These are phyloP conservation scores for Periconia macrospinosa DNA, from an alignment of 2,329 filamentous ascomycete species.

Conservation along the genomic window DNA sequence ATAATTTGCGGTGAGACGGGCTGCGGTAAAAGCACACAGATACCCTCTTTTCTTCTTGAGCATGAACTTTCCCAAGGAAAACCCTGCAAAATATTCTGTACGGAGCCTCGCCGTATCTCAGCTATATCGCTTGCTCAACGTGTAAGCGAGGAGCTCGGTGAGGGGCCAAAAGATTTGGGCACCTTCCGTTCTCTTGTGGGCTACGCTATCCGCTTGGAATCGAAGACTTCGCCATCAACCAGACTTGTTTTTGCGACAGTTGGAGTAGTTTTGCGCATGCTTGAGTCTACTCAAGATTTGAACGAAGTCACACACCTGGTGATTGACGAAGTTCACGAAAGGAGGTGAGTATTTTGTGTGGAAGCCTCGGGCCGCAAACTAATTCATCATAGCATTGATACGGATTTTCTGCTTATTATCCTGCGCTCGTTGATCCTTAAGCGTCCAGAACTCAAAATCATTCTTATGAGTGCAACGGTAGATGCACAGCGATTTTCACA, in stretches of 20 bases:
- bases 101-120: conserved; percentile 92
- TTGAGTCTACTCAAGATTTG: conserved; percentile 85
- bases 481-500: conserved; percentile 88
- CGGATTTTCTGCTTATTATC: conserved; percentile 92
- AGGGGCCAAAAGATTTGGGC: conserved; percentile 78
- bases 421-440: conserved; percentile 77
- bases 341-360: conserved; percentile 48
- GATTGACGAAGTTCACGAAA: conserved; percentile 96
- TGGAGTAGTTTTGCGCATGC: conserved; percentile 96
- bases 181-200: conserved; percentile 83
- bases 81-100: conserved; percentile 90
- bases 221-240: conserved; percentile 79
- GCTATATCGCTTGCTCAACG: conserved; percentile 90
- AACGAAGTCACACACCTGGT: conserved; percentile 90
- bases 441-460: conserved; percentile 82
- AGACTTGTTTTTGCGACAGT: conserved; percentile 85
- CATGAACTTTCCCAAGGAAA: conserved; percentile 80
- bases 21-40: conserved; percentile 95
- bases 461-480: conserved; percentile 97
- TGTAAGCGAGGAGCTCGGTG: conserved; percentile 93
- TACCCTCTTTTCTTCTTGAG: conserved; percentile 92
- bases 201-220: conserved; percentile 91
- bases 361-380: conserved; percentile 5
- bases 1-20: conserved; percentile 97
- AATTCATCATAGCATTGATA: conserved; percentile 69